phyloP scores from a whole-genome alignment of 257 asterid genomes.

The Nicotiana tomentosiformis region DNA sequence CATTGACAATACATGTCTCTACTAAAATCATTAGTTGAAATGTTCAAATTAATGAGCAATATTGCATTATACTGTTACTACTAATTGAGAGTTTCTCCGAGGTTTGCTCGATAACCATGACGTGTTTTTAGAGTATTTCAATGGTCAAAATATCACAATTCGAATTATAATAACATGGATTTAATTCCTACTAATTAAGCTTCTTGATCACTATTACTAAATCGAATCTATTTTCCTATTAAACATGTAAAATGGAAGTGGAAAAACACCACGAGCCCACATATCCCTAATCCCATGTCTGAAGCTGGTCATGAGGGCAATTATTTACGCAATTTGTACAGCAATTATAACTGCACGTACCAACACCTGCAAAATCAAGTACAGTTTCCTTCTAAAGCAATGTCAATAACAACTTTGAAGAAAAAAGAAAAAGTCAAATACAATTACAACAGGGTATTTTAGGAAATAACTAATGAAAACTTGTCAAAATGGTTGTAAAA shows the following conservation, averaged over 20 bases:
- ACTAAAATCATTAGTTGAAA: conserved; percentile 18
- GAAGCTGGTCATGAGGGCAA: neutral
- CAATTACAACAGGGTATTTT: neutral
- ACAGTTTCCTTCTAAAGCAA: neutral
- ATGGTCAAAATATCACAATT: too few relatives aligned
- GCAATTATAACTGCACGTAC: conserved; percentile 16
- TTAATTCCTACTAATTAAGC: too few relatives aligned
- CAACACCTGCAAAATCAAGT: neutral
- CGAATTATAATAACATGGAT: too few relatives aligned
- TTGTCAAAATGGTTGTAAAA: neutral
- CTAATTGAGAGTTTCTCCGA: neutral
- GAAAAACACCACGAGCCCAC: neutral
- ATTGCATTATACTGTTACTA: neutral
- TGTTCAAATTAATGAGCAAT: conserved; percentile 17
- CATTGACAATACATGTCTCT: neutral
- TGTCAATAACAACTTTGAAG: neutral
- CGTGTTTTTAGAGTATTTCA: too few relatives aligned
- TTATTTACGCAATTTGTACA: conserved; percentile 6
- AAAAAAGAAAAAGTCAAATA: neutral
- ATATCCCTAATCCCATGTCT: neutral
- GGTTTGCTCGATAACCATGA: neutral
- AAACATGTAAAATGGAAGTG: neutral
- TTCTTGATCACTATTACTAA: too few relatives aligned
- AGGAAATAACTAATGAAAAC: neutral
- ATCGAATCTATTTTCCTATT: neutral